Evolutionary conservation across 2,329 filamentous ascomycete species (phyloP).

Genomic region (Ascochyta clinopodiicola): DNA sequence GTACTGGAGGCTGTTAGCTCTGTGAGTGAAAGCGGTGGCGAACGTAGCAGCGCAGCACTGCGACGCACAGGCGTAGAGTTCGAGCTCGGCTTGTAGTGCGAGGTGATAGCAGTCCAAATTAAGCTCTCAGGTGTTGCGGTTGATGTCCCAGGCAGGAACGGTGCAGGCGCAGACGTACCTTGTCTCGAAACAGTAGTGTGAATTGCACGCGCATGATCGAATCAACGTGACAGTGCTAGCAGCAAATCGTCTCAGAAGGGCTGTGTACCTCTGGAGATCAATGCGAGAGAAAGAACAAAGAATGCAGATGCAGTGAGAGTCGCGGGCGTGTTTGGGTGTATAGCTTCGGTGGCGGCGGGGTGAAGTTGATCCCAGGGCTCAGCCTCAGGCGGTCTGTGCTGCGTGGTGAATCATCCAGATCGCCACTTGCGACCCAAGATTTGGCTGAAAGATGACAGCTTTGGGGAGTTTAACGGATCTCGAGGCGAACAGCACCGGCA

Average conservation of each 20-base stretch:
- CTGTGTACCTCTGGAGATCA: slow-evolving; percentile 11
- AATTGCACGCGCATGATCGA: slow-evolving; percentile 42
- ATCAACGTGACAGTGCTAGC: slow-evolving; percentile 17
- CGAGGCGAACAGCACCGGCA: background rate
- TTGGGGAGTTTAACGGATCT: background rate
- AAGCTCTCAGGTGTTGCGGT: slow-evolving; percentile 1
- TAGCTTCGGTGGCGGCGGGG: slow-evolving; percentile 19
- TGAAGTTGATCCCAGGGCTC: slow-evolving; percentile 8
- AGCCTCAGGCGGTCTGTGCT: slow-evolving; percentile 13
- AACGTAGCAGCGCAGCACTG: slow-evolving; percentile 2
- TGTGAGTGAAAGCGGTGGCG: slow-evolving; percentile 2
- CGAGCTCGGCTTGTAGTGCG: background rate
- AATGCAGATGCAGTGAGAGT: background rate
- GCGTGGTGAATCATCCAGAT: slow-evolving; percentile 8
- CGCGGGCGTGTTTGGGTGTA: slow-evolving; percentile 5
- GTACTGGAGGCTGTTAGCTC: slow-evolving; percentile 24
- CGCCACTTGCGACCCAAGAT: slow-evolving; percentile 11
- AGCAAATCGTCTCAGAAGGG: slow-evolving; percentile 18
- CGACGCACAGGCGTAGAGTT: background rate
- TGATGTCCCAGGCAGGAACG: slow-evolving; percentile 9
- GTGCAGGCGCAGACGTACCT: slow-evolving; percentile 27
- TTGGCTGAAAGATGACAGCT: slow-evolving; percentile 1
- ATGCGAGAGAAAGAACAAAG: slow-evolving; percentile 10
- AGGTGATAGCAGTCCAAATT: background rate
- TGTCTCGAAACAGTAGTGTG: slow-evolving; percentile 38